Conservation (phyloP, 2,329 filamentous ascomycete genomes). For the Sporothrix schenckii region DNA sequence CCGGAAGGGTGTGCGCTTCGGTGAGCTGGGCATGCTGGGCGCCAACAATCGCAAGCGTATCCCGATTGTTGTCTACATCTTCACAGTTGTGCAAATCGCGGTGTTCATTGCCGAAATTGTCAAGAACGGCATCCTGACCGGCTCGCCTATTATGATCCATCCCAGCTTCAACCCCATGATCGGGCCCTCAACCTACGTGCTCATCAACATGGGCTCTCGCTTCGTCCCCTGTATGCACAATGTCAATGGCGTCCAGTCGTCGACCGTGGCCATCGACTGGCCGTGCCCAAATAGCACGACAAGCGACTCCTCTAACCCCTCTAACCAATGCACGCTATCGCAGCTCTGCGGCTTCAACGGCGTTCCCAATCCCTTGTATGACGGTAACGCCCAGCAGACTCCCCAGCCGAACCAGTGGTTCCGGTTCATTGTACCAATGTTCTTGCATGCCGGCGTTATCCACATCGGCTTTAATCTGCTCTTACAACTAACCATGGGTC, state of each 20-base stretch:
- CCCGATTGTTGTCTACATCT: constrained; percentile 80
- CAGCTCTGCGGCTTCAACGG: constrained; percentile 83
- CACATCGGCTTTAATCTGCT: constrained; percentile 97
- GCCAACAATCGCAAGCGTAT: constrained; percentile 57
- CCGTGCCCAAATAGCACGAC: constrained; percentile 81
- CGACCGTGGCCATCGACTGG: constrained; percentile 58
- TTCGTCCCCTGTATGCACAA: constrained; percentile 96
- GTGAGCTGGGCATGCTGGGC: constrained; percentile 63
- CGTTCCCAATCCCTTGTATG: constrained; percentile 68
- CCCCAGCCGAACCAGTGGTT: constrained; percentile 90
- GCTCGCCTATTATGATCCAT: constrained; percentile 74
- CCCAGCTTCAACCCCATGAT: constrained; percentile 97
- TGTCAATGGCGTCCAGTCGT: constrained; percentile 64
- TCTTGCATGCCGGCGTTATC: constrained; percentile 89
- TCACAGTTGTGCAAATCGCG: constrained; percentile 74
- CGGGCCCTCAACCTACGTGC: constrained; percentile 82
- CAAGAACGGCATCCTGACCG: constrained; percentile 69
- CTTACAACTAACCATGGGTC: constrained; percentile 83
- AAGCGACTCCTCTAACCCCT: constrained; percentile 50
- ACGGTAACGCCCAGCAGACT: constrained; percentile 52
- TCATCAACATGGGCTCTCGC: constrained; percentile 96
- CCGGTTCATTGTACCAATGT: constrained; percentile 93
- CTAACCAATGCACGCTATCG: constrained; percentile 70
- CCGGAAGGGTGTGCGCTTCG: constrained; percentile 54
- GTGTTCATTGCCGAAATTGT: constrained; percentile 90